Base-by-base conservation (phyloP, 1,139 yeast species). In the Debaryomyces udenii region DNA sequence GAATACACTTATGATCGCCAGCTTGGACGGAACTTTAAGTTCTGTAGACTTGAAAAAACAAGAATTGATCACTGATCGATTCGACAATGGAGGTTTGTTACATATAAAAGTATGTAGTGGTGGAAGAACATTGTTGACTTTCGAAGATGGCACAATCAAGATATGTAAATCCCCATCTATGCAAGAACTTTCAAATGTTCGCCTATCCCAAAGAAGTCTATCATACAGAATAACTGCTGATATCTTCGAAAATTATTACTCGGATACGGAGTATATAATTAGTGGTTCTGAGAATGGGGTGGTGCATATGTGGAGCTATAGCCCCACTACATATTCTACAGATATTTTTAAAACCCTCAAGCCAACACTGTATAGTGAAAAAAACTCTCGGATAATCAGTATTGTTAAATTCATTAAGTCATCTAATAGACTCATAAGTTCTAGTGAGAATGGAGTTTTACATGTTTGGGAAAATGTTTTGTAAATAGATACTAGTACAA, bases 1-100 rank as follows among this genome's bases (percentile, higher is more conserved):
- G 7, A 29, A 47, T 10, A 27, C 44, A 27, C 35, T 61, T 1
- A 45, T 47, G 18, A 52, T 57, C 4, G 64, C 61, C 11, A 62
- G 69, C 27, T 60, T 67, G 28, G 63, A 66, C 38, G 68, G 70
- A 2, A 39, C 39, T 13, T 37, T 66, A 15, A 55, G 55, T 45
- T 40, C 55, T 1, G 48, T 66, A 15, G 73, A 69, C 40, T 43
- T 68, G 11, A 55, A 69, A 20, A 49, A 49, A 22, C 59, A 53
- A 14, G 40, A 42, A 17, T 27, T 57, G 16, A 35, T 44, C 6
- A 46, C 53, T 7, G 57, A 55, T 29, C 7, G 35, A 13, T 54
- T 58, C 27, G 43, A 37, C 2, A 34, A 33, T 13, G 43, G 43
- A n/a, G 36, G 47, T n/a, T 38, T 51, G n/a, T 27, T 40, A 6